These are phyloP conservation scores for Penicillium odoratum DNA, from an alignment of 495 filamentous ascomycete genomes.

Conservation along the genomic window DNA sequence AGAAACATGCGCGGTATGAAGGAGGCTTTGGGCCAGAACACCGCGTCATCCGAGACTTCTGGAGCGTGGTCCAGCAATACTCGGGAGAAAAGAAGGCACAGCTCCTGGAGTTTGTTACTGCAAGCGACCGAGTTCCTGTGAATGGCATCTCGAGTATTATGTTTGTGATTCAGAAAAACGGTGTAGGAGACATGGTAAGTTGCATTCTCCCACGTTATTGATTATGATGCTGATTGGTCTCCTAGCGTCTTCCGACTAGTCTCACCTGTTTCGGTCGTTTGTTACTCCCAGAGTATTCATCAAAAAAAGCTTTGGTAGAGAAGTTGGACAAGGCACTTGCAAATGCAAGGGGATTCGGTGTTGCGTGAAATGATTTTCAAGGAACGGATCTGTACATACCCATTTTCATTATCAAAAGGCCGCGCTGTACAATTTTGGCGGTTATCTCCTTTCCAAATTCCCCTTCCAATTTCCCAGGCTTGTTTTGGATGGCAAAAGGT, in stretches of 20 bases:
- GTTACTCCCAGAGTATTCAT: slow-evolving; percentile 78
- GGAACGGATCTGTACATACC: slow-evolving; percentile 24
- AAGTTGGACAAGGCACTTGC: slow-evolving; percentile 80
- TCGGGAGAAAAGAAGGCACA: slow-evolving; percentile 62
- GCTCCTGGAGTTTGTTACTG: slow-evolving; percentile 92
- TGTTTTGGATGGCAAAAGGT: not conserved
- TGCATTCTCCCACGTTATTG: not conserved
- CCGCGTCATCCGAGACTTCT: slow-evolving; percentile 74
- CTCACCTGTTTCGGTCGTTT: slow-evolving; percentile 89
- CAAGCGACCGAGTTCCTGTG: slow-evolving; percentile 85
- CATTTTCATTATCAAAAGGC: not conserved
- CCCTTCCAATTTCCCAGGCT: no score
- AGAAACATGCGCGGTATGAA: slow-evolving; percentile 70
- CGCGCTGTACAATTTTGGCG: not conserved
- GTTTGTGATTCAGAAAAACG: slow-evolving; percentile 82
- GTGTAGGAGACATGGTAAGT: slow-evolving; percentile 58
- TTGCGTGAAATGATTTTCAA: slow-evolving; percentile 41
- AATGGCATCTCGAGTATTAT: slow-evolving; percentile 75
- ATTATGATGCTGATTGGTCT: slow-evolving; percentile 11
- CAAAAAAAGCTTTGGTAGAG: slow-evolving; percentile 64
- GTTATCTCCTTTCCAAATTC: no score
- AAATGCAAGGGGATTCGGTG: slow-evolving; percentile 92
- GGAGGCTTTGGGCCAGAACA: slow-evolving; percentile 70
- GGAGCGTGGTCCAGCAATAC: slow-evolving; percentile 71
- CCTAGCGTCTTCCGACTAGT: slow-evolving; percentile 71